Evolutionary conservation across 2,329 filamentous ascomycete species (phyloP).

Genomic region (Xylariaceae sp.): DNA sequence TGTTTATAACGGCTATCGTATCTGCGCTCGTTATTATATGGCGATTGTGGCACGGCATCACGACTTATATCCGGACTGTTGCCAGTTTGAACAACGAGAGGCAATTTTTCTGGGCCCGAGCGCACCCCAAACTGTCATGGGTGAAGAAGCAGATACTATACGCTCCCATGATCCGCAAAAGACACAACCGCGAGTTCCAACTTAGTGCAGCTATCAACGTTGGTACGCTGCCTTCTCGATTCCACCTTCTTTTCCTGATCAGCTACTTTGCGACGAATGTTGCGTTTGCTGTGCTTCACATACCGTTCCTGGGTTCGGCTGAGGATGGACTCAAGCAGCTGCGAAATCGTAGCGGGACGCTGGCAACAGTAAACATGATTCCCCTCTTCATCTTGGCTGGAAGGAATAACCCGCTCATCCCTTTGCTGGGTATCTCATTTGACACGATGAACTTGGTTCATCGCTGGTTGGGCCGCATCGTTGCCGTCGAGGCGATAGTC

Average conservation of each 20-base stretch:
- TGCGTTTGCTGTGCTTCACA: slow-evolving; percentile 65
- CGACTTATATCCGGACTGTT: slow-evolving; percentile 66
- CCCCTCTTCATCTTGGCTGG: slow-evolving; percentile 69
- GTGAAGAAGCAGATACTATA: slow-evolving; percentile 63
- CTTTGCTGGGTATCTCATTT: slow-evolving; percentile 66
- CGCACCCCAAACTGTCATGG: slow-evolving; percentile 49
- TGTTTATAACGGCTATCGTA: slow-evolving; percentile 59
- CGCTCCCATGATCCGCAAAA: slow-evolving; percentile 65
- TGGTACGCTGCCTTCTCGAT: slow-evolving; percentile 72
- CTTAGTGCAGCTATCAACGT: slow-evolving; percentile 62
- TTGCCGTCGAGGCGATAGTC: slow-evolving; percentile 60
- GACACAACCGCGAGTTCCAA: slow-evolving; percentile 71
- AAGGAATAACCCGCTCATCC: slow-evolving; percentile 73
- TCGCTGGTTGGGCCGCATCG: slow-evolving; percentile 73
- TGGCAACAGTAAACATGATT: slow-evolving; percentile 71
- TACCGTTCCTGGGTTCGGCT: slow-evolving; percentile 51
- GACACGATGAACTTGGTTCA: slow-evolving; percentile 80
- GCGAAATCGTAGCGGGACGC: slow-evolving; percentile 63
- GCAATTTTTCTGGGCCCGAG: slow-evolving; percentile 69
- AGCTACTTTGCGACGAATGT: slow-evolving; percentile 68
- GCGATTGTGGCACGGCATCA: slow-evolving; percentile 55
- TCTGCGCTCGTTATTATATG: slow-evolving; percentile 60
- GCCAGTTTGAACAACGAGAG: slow-evolving; percentile 71
- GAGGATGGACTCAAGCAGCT: slow-evolving; percentile 44
- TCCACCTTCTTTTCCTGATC: slow-evolving; percentile 64